A percentile compares a stretch with the other conserved stretches of the same genome.
Conservation (phyloP, 2,329 filamentous ascomycete species). For the Colletotrichum sp. region DNA sequence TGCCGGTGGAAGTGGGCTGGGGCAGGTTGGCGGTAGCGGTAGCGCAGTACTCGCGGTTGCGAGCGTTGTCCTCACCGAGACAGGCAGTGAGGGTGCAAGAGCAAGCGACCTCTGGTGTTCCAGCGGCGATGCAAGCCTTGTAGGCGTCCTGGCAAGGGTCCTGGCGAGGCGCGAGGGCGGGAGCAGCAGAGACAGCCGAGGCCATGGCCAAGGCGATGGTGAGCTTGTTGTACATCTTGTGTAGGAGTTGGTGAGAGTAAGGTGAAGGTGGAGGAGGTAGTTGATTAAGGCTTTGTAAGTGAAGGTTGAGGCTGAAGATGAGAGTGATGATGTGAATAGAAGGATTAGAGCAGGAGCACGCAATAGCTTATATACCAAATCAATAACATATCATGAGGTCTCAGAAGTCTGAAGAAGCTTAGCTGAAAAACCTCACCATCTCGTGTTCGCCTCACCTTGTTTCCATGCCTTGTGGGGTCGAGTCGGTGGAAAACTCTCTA, state of each 20-base stretch:
- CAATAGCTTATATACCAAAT: not conserved
- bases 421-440: not conserved
- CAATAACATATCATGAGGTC: not conserved
- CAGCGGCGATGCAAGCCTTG: constrained; percentile 11
- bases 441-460: constrained; percentile 6
- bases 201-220: constrained; percentile 12
- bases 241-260: not conserved
- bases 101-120: constrained; percentile 7
- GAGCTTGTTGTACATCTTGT: constrained; percentile 6
- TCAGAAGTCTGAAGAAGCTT: not conserved
- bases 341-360: not conserved
- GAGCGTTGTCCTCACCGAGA: constrained; percentile 17
- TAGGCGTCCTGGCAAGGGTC: constrained; percentile 6
- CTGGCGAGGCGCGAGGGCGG: not conserved
- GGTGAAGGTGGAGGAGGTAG: not conserved
- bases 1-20: constrained; percentile 9
- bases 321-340: not conserved
- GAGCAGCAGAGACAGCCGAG: constrained; percentile 10
- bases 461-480: constrained; percentile 2
- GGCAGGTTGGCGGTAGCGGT: constrained; percentile 5
- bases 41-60: constrained; percentile 14
- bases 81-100: constrained; percentile 8
- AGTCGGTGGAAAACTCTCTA: not conserved
- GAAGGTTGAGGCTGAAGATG: not conserved
- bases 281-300: not conserved